Conservation (phyloP, 805 yeast genomes). For the Wickerhamomyces tratensis region DNA sequence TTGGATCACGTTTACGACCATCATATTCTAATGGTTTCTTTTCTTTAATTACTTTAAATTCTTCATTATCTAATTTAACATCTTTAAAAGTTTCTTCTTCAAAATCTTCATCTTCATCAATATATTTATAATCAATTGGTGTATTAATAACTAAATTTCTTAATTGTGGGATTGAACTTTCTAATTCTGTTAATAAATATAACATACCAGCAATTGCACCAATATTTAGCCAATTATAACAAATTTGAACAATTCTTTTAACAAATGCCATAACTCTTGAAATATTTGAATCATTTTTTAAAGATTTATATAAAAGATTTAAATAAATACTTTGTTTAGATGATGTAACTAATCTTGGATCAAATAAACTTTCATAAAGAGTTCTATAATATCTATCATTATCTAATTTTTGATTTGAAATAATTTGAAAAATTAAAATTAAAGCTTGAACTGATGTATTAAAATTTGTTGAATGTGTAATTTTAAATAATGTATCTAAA, state of each 20-base stretch:
- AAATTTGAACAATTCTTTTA: conserved; percentile 79
- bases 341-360: conserved; percentile 72
- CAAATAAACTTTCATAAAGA: conserved; percentile 80
- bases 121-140: conserved; percentile 39
- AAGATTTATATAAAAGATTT: conserved; percentile 74
- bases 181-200: conserved; percentile 60
- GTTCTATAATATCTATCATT: conserved; percentile 75
- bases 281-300: conserved; percentile 54
- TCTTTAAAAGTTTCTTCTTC: conserved; percentile 23
- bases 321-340: conserved; percentile 90
- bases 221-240: conserved; percentile 76
- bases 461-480: conserved; percentile 90
- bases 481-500: conserved; percentile 74
- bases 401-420: conserved; percentile 46
- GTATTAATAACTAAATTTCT: conserved; percentile 50
- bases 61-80: conserved; percentile 21
- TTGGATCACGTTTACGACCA: conserved; percentile 87
- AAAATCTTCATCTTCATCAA: conserved; percentile 36
- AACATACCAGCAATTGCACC: conserved; percentile 86
- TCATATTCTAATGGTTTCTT: conserved; percentile 40
- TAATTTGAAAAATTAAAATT: conserved; percentile 73
- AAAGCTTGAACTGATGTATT: conserved; percentile 91
- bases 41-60: conserved; percentile 7
- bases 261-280: conserved; percentile 80
- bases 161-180: conserved; percentile 54